Base-by-base conservation (phyloP, 345 rosid species). In the Euphorbia lathyris region DNA sequence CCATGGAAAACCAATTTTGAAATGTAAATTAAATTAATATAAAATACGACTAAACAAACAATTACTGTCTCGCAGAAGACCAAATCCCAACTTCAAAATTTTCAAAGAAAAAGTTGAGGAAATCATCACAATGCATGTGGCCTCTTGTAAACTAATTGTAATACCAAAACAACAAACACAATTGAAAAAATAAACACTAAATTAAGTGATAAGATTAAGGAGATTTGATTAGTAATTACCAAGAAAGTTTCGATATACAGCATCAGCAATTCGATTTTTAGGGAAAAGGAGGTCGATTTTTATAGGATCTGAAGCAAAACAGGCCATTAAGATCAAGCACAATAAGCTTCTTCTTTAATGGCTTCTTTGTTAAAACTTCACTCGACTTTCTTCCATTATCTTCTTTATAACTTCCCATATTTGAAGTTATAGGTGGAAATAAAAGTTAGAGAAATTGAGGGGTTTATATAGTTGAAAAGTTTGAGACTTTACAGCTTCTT, bases 61-160 rank as follows among this genome's bases (percentile, higher is more conserved):
- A n/a, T n/a, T 38, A 72, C 82, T 70, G 72, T 63, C 47, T 72
- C 29, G 81, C 80, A 20, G 81, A 78, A 0, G 88, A 85, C 86
- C 87, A 83, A 11, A 85, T 71, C 43, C 81, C 87, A 16, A 85
- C 86, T 81, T 85, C 77, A 29, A 83, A 85, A 42, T 69, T 77
- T 47, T 83, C 80, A 26, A 83, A 72, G 65, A 83, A 80, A 13
- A 87, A 83, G 51, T 67, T 69, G 26, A 87, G 26, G 4, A 84
- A 84, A 0, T 79, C 84, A 3, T 72, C 77, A 40, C 79, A 67
- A 70, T 72, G n/a, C n/a, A n/a, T n/a, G 75, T 9, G 91, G 81
- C 63, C 86, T 75, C 74, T 75, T 87, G 58, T 75, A 87, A 58
- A 87, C 87, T 86, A 22, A 47, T 20, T 5, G 2, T 45, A 53